phyloP scores from a whole-genome alignment of 2,329 filamentous ascomycete genomes.

The Fusarium goolgardi region DNA sequence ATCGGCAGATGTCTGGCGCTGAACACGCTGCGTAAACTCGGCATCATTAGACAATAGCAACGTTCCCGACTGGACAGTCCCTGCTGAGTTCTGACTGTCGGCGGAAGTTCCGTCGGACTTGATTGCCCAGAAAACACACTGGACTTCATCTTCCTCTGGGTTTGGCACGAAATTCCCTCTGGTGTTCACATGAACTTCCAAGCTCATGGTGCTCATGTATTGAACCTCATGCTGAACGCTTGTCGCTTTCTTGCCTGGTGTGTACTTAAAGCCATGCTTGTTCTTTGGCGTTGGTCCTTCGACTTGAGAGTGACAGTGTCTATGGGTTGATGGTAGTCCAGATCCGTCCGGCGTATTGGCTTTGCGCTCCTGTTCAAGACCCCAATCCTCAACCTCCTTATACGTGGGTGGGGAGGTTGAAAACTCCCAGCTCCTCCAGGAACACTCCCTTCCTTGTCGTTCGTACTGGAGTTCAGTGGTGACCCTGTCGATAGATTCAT shows the following conservation, averaged over 20 bases:
- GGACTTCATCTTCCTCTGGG: slow-evolving; percentile 88
- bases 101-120: slow-evolving; percentile 76
- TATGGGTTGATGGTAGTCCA: slow-evolving; percentile 43
- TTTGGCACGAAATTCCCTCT: slow-evolving; percentile 84
- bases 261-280: slow-evolving; percentile 86
- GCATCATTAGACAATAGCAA: slow-evolving; percentile 75
- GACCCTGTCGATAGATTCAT: slow-evolving; percentile 61
- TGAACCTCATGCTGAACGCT: slow-evolving; percentile 85
- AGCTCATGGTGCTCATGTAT: slow-evolving; percentile 96
- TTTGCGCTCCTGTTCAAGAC: slow-evolving; percentile 54
- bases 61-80: slow-evolving; percentile 73
- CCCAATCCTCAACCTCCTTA: slow-evolving; percentile 77
- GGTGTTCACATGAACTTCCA: slow-evolving; percentile 93
- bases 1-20: slow-evolving; percentile 69
- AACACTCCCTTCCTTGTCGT: slow-evolving; percentile 64
- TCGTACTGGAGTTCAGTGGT: slow-evolving; percentile 64
- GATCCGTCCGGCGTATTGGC: slow-evolving; percentile 9
- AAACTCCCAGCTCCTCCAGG: slow-evolving; percentile 77
- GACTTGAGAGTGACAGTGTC: slow-evolving; percentile 78
- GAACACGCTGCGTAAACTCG: slow-evolving; percentile 69
- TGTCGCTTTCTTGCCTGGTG: slow-evolving; percentile 77
- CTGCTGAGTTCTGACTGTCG: slow-evolving; percentile 57
- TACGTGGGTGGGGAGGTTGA: slow-evolving; percentile 75
- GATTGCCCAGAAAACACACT: slow-evolving; percentile 90
- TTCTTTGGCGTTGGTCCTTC: slow-evolving; percentile 88